Evolutionary conservation across 768 basidiomycete species (phyloP), one percentile per base, ranked within the genome.

Genomic region (Suillus plorans): DNA sequence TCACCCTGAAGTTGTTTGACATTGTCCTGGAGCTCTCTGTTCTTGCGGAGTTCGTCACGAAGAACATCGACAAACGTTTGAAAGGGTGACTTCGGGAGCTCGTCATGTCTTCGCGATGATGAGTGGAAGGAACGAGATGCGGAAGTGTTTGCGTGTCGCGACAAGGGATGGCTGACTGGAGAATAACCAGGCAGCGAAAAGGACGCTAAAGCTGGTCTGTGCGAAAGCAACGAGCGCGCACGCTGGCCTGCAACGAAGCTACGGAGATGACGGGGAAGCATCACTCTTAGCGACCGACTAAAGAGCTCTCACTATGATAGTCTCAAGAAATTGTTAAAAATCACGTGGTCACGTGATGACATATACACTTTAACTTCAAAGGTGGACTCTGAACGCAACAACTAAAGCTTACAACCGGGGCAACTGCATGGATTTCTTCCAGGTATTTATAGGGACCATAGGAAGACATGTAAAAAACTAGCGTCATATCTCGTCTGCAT

Each of bases 1-100:
- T 99, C 95, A 67, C 97, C 97, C 79, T 97, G 94, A 20, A 99
- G 84, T 79, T 97, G 94, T 80, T 95, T 96, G 57, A 98, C 91
- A 78, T 97, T 97, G 41, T 99, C 96, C 80, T 97, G 94, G 59
- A 97, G 82, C 75, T 97, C 96, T 68, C 95, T 81, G 74, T 94
- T 97, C 83, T 98, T 99, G 74, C 87, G 84, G 53, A 99, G 79
- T 79, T 99, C 97, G 61, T 97, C 95, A 69, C 85, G 88, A 53
- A 99, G 81, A 22, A 96, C 95, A 41, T 99, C 92, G 9, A 98
- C 95, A 69, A 99, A 99, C 2, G 95, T 95, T 76, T 93, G 90
- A 73, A 97, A 98, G 1, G 97, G 97, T 5, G 95, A 97, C 74
- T 92, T 94, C 5, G 92, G 91, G 5, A 85, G 75, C 70, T 94